Base-by-base conservation (phyloP, 805 yeast species). In the Saccharomycopsis selenospora region DNA sequence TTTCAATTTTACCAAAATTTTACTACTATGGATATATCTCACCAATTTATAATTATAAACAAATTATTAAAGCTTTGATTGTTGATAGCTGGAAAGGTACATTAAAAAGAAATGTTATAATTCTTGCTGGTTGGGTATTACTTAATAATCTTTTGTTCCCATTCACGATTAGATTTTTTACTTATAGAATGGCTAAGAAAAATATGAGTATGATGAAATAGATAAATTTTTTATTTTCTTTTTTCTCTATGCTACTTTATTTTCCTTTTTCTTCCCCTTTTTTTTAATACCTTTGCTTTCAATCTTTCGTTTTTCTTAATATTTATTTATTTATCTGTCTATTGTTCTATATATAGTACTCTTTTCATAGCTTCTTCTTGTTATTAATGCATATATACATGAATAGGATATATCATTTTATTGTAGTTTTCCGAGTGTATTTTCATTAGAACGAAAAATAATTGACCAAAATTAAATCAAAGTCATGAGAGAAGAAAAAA, bases 1-100 rank as follows among this genome's bases (percentile, higher is more conserved):
- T 84, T 57, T 85, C 75, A 2, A 64, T 82, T 47, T 68, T 73
- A 24, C 77, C 82, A 3, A 54, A 61, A n/a, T 70, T 85, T 54
- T 84, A 67, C 65, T 65, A 80, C 49, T 80, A 73, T 60, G 85
- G 88, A 14, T 80, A 80, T 57, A 14, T 33, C 18, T 33, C 30
- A n/a, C 46, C 46, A 5, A 43, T 43, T 8, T 43, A 43, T 25
- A 43, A 43, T 36, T 43, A 43, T 23, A 13, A 24, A 4, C 38
- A 25, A 6, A 24, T 23, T 13, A 13, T 43, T 6, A 43, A 43
- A 23, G 46, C 28, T 20, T 25, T 43, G 13, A 20, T 27, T 7
- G 11, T 43, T 6, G 46, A 43, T 20, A 17, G 25, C 5, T 43
- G 46, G 46, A 25, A 27, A 20, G 46, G 46, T 8, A 30, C 26